Evolutionary conservation across 768 basidiomycete genomes (phyloP), one percentile per base, ranked within the genome.

Genomic region (Panaeolus papilionaceus): DNA sequence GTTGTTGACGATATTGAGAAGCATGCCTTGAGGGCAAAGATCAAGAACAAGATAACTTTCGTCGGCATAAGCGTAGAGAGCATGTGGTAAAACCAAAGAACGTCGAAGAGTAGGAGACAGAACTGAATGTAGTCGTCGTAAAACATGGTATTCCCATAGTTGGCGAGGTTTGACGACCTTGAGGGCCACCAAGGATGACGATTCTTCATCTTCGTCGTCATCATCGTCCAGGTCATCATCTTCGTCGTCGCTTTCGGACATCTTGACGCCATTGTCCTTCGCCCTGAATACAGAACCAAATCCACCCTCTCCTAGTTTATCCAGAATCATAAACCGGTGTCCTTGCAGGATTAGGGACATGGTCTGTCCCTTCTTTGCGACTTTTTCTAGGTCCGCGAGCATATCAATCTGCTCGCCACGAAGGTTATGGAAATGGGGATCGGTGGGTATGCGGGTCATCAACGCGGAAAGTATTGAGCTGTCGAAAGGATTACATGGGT

Each of bases 211-310:
- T 0, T 85, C 85, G 3, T 87, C 85, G 7, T 88, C 87, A 3
- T 84, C 83, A 2, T 83, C 82, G 1, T 78, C 76, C 64, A 79
- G 75, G 20, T 88, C 88, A 9, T 83, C 84, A 23, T 86, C 84
- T 1, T 85, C 85, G 11, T 86, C 83, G 11, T 87, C 88, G 3
- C 81, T 80, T 0, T 78, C 75, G 62, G 78, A 74, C 63, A 64
- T 61, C 69, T 74, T 80, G 37, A 80, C 79, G 7, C 87, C 83
- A 11, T 85, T 78, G 74, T 90, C 85, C 65, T 86, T 85, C 3
- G 93, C 94, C 68, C 91, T 87, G 82, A 97, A 99, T n/a, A 99
- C 98, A 3, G 92, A 87, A 2, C 97, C 98, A 72, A 97, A 99
- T 0, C 96, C 95, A 5, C 98, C 98, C 79, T 99, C 98, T 18